Percentiles rank a stretch among this genome's conserved stretches.
phyloP scores from a whole-genome alignment of 768 basidiomycete species.

The Steccherinum ochraceum region DNA sequence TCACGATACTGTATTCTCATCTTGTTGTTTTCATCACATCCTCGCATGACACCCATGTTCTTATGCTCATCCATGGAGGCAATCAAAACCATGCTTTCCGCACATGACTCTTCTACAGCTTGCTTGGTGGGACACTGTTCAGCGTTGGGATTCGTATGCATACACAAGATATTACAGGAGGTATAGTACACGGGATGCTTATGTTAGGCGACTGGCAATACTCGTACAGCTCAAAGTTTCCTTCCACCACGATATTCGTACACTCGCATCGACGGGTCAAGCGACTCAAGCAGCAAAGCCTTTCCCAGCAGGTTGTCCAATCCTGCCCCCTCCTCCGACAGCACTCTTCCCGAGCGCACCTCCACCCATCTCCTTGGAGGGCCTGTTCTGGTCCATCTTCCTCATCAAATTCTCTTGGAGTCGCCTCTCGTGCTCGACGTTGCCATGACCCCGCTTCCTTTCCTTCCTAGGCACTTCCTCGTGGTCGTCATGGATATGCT shows the following conservation, averaged over 20 bases:
- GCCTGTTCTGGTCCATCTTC: conserved; percentile 9
- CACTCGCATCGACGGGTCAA: background rate
- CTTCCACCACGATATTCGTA: background rate
- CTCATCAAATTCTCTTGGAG: conserved; percentile 6
- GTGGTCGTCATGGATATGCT: conserved; percentile 7
- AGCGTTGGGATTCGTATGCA: too few species aligned
- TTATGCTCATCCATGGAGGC: background rate
- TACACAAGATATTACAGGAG: too few species aligned
- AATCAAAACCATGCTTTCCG: too few species aligned
- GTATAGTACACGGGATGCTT: too few species aligned
- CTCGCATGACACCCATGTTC: background rate
- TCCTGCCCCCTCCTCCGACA: background rate
- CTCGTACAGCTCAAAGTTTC: background rate
- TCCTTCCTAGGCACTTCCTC: conserved; percentile 11
- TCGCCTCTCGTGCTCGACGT: conserved; percentile 9
- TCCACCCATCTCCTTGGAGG: conserved; percentile 3
- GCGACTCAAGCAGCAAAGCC: background rate
- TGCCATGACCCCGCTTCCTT: conserved; percentile 3
- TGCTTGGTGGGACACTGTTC: too few species aligned
- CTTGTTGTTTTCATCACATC: background rate
- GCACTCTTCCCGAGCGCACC: background rate
- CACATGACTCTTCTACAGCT: too few species aligned
- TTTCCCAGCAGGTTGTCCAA: conserved; percentile 9
- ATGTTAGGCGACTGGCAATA: too few species aligned
- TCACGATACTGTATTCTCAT: background rate